Base-by-base conservation (phyloP, 352 stramenopile species). In the Lagenidium giganteum region DNA sequence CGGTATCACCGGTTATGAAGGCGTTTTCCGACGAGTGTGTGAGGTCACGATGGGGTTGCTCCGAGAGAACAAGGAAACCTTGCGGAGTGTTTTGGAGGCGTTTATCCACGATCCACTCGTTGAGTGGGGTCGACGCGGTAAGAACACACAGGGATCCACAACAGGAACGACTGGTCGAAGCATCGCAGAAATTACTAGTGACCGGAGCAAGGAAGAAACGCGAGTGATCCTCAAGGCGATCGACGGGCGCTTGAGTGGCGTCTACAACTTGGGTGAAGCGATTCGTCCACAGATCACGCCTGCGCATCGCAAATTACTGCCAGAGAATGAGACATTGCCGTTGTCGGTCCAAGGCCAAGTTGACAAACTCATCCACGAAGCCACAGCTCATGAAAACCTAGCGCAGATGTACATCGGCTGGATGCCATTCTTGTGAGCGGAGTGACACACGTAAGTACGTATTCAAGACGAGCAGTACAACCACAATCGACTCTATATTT, bases 71-170 rank as follows among this genome's bases (percentile, higher is more conserved):
- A 93, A 95, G 17, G 93, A 98, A 52, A 98, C 95, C 21, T 68
- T 99, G 29, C 77, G 98, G 17, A 98, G 91, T 43, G 96, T 99
- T 29, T 69, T 99, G 5, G 97, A 99, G 64, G 96, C 96, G n/a
- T 99, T 99, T 60, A 74, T 99, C 21, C 96, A 98, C 51, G 97
- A 99, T 60, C 96, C 97, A 17, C 58, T 97, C 12, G 88, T 97
- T 6, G 87, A 97, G 57, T 96, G 87, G 87, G 75, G 83, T 9
- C 69, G 83, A 11, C 76, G 75, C 8, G 81, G 81, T 17, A 91
- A 92, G 56, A 66, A 73, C 20, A 64, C 63, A 4, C 73, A 90
- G 32, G 67, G 64, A 20, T 62, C 60, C 17, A 57, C 45, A 4
- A 25, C 57, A 2, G 53, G 47, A 22, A 64, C 47, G 22, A 43